Evolutionary conservation across 257 asterid genomes (phyloP).

Genomic region (Solanum boliviense): DNA sequence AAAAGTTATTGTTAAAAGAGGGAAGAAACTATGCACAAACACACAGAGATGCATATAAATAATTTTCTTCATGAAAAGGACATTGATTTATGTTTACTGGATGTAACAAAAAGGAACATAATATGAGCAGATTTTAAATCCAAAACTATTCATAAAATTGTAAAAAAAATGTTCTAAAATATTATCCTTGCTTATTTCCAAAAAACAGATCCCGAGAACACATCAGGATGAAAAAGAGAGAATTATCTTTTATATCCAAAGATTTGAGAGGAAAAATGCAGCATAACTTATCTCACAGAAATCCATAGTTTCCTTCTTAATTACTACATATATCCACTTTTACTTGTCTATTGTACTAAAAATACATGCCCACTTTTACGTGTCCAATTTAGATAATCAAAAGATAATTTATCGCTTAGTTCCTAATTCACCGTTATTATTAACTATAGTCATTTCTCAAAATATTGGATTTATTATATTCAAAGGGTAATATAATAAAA

Average conservation of each 20-base stretch:
- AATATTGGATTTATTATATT: neutral
- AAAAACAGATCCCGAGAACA: neutral
- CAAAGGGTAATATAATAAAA: neutral
- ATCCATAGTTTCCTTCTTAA: neutral
- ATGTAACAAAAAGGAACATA: neutral
- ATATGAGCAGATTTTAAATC: neutral
- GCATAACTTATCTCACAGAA: neutral
- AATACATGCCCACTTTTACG: neutral
- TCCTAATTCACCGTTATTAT: neutral
- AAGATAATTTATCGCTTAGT: neutral
- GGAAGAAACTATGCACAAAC: neutral
- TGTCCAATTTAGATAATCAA: neutral
- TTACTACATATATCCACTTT: neutral
- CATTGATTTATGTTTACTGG: neutral
- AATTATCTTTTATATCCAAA: neutral
- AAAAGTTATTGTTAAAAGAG: neutral
- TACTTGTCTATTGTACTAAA: neutral
- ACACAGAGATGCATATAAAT: neutral
- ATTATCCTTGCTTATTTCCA: neutral
- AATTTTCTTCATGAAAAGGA: neutral
- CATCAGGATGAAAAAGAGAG: neutral
- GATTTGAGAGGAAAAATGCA: neutral
- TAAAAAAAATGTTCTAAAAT: neutral
- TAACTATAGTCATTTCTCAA: neutral
- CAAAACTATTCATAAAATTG: neutral